Evolutionary conservation across 148 eudicot species (phyloP), one percentile per base, ranked within the genome.

Genomic region (Rhododendron ferrugineum): DNA sequence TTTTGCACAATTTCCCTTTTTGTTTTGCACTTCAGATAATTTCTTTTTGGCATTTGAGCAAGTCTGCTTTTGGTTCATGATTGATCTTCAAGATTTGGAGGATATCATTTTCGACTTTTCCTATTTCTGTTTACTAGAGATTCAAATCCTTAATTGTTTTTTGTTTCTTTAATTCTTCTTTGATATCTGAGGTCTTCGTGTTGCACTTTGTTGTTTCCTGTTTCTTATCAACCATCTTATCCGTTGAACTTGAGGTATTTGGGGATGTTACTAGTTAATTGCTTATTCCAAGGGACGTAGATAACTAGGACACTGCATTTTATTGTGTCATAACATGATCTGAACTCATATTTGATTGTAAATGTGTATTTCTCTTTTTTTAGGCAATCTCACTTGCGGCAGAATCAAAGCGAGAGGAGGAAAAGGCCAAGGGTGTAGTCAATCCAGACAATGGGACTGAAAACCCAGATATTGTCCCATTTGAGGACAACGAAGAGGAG

Each of bases 401-500:
- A 77, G 99, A 95, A 89, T 76, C 91, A 77, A 96, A 96, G 89
- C 93, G 98, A 9, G 96, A 93, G 86, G 99, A 96, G 82, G 99
- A 96, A 85, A 96, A 92, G 83, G 98, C 96, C 4, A 95, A 96
- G 89, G 99, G 99, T 76, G 92, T 72, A 11, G 23, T 94, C 70
- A 90, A 90, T 86, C 85, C 90, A 3, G 99, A 93, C 30, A 94
- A 88, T 88, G 93, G 93, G 79, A 89, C 90, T 44, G 95, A 92
- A 82, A 96, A 94, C 84, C 98, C 94, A 42, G 98, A 96, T 82
- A 96, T 96, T 85, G 99, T 96, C 49, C 94, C 95, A 23, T 96
- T 96, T 79, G 99, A 96, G 50, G 99, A 96, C 89, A 96, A 96
- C 76, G 99, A 96, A 91, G 99, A 96, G 81, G 98, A 95, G 91